These are phyloP conservation scores for Silene noctiflora DNA, from an alignment of 179 eudicot genomes.

Conservation along the genomic window DNA sequence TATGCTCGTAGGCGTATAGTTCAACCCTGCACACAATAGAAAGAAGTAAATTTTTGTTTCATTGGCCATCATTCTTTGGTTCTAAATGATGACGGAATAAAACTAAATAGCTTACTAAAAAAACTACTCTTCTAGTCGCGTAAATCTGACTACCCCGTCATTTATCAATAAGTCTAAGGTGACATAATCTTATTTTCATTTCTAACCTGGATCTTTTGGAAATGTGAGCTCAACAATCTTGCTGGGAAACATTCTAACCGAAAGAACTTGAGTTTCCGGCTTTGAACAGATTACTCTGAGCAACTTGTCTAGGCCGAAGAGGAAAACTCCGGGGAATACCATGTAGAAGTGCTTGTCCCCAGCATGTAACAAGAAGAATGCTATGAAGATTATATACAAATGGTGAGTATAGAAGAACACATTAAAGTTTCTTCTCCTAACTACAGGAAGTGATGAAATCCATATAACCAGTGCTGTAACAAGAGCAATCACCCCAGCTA, in stretches of 20 bases:
- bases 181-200: neutral
- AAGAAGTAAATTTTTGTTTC: no score
- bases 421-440: constrained; percentile 66
- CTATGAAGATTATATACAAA: constrained; percentile 55
- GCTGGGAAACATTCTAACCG: constrained; percentile 67
- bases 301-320: constrained; percentile 65
- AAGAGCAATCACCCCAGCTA: constrained; percentile 76
- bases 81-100: no score
- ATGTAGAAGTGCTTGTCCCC: constrained; percentile 78
- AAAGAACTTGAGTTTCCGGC: constrained; percentile 54
- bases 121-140: no score
- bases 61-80: no score
- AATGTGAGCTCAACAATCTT: constrained; percentile 60
- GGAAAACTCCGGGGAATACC: constrained; percentile 71
- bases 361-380: constrained; percentile 75
- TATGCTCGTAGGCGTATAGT: constrained; percentile 67
- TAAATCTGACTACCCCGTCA: no score
- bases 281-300: constrained; percentile 60
- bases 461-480: constrained; percentile 57
- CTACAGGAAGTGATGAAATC: constrained; percentile 71
- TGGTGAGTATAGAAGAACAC: constrained; percentile 81
- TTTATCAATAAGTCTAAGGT: no score
- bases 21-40: constrained; percentile 47
- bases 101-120: no score
- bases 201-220: constrained; percentile 70